Base-by-base conservation (phyloP, 225 moss, liverwort and hornwort genomes). In the Pseudisothecium myosuroides region DNA sequence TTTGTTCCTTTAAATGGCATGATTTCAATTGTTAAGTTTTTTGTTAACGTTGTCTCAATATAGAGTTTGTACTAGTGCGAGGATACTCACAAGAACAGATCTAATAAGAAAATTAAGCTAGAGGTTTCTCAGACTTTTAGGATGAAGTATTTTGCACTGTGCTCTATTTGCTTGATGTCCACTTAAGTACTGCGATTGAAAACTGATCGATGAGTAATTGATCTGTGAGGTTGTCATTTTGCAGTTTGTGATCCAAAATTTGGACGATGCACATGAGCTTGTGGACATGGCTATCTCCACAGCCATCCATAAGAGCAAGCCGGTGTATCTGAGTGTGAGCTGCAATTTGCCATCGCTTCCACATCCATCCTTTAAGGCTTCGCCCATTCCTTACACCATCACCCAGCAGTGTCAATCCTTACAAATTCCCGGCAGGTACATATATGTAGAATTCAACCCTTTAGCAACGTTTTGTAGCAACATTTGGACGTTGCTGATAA, bases 291-390 rank as follows among this genome's bases (percentile, higher is more conserved):
- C 98, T 85, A 91, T 98, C 80, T 95, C 94, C 43, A 93, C 96
- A 71, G 95, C 96, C 47, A 88, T 96, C 71, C 81, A 66, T 24
- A 89, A 95, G 84, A 96, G 96, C 92, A 98, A 98, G 85, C 97
- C 96, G 31, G 96, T 98, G 84, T 98, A 98, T 80, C 89, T 98
- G 55, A 98, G 96, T 65, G 87, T 96, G 86, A 96, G 98, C 90
- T 98, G 98, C 95, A 96, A 96, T 69, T 87, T 98, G 91, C 91
- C 98, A 29, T 89, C 92, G 50, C 67, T 96, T 78, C 94, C 88
- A 21, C 94, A 98, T 86, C 94, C 95, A 21, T 94, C 92, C 89
- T 98, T 96, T 81, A 88, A 91, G 85, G 86, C 88, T 59, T 39
- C 86, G 84, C 91, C n/a, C 88, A 76, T 49, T 76, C 76, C 50